Base-by-base conservation (phyloP, 441 rosid species). In the Populus hybrid region DNA sequence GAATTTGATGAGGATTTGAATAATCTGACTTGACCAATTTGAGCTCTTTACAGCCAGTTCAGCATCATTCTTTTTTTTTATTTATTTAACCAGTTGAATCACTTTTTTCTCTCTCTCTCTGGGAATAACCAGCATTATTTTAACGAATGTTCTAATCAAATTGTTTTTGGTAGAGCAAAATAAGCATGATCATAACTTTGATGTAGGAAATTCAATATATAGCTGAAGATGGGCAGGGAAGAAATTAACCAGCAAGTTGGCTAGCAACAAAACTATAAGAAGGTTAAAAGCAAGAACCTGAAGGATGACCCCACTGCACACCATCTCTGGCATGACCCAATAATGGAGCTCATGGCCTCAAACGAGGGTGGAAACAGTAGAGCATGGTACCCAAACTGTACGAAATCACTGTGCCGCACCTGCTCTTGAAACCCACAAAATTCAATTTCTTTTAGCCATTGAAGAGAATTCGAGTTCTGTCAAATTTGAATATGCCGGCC, bases 401-500 rank as follows among this genome's bases (percentile, higher is more conserved):
- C 38, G 38, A 35, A 35, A 35, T 35, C 8, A 35, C 38, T 35
- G 38, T 2, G 38, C 8, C 8, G 3, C 38, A 21, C 21, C 10
- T 6, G 14, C 68, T 28, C 10, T 18, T 16, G 72, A 74, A 74
- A 21, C 31, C 80, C 78, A 74, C 64, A 18, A 53, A 2, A n/a
- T 59, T 20, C 40, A 33, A 35, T 16, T 45, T 66, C 31, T 23
- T 45, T 35, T 21, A 11, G n/a, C 89, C 86, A 29, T 29, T 29
- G 74, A 80, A 80, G 18, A 73, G 26, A 65, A 9, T 10, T 1
- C 20, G 82, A 76, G 72, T 77, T 67, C 45, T 87, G 74, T 72
- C 66, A 71, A 73, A 64, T 31, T 71, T 35, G 38, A 80, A 76
- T 80, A 72, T 71, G 84, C 31, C 31, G 3, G 31, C 31, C 31